Base-by-base conservation (phyloP, 2,329 filamentous ascomycete genomes). In the Cercospora canescens region DNA sequence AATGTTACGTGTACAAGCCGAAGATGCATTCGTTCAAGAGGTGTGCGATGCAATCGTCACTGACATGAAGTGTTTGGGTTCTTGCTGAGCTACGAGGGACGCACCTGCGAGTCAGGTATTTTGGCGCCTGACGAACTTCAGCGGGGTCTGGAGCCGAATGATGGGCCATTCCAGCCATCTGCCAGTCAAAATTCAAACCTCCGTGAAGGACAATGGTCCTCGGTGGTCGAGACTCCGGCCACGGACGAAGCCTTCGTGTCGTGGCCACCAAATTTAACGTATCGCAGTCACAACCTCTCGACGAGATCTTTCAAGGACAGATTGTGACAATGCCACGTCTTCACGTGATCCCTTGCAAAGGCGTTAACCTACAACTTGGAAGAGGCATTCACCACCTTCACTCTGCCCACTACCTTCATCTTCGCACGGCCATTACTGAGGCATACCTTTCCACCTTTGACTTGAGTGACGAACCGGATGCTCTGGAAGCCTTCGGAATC, bases 381-480 rank as follows among this genome's bases (percentile, higher is more conserved):
- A 50, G 21, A 50, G 3, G 45, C 45, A 50, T 50, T 26, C 45
- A 24, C 21, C 45, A 50, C 45, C 24, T 50, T 50, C 12, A 50
- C 45, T 24, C 45, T 12, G 6, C 24, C 21, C 5, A 52, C 45
- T 1, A 52, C 6, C 12, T 52, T 52, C 45, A 52, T 52, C 24
- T 26, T 28, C 21, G 24, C 45, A 4, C 45, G 45, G n/a, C 94
- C 94, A 78, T 97, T 97, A 80, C 89, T 95, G 79, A 97, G 81
- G 67, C 92, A 92, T 18, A 93, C 88, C 85, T 95, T 96, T 34
- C 91, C 92, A 88, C 73, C 90, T 89, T 90, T 90, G 28, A 96
- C 89, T 77, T 87, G 86, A 1, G 91, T 92, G 62, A 89, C 84
- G 76, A 97, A 97, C 55, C 92, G 85, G 59, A 97, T 82, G 79